phyloP scores from a whole-genome alignment of 345 rosid genomes.

The Lenwebbia sp. region DNA sequence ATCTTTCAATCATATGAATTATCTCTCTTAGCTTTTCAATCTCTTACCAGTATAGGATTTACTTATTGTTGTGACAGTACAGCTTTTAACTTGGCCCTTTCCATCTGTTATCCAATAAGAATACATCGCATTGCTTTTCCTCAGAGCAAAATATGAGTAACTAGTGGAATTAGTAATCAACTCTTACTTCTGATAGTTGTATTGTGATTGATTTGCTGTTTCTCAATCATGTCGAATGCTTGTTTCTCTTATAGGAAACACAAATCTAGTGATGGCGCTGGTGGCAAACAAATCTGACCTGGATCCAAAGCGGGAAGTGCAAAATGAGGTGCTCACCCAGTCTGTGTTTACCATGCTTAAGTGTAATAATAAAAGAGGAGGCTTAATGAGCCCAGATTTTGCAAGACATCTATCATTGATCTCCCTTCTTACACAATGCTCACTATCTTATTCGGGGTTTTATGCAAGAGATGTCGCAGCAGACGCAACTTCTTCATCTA shows the following conservation, averaged over 20 bases:
- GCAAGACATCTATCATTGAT: not conserved
- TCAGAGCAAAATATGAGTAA: not conserved
- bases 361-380: slow-evolving; percentile 29
- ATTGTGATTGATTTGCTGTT: not conserved
- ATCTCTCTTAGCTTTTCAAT: not conserved
- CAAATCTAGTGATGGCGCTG: slow-evolving; percentile 28
- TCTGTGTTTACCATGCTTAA: not conserved
- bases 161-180: not conserved
- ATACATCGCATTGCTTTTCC: not conserved
- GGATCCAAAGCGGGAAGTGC: slow-evolving; percentile 20
- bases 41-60: not conserved
- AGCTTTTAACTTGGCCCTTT: not conserved
- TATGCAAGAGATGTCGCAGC: not conserved
- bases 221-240: not conserved
- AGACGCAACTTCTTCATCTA: not conserved
- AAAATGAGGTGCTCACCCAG: slow-evolving; percentile 10
- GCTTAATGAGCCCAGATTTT: not conserved
- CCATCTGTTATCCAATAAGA: not conserved
- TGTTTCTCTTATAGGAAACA: slow-evolving; percentile 12
- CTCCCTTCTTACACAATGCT: not conserved
- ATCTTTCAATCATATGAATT: not conserved
- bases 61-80: not conserved
- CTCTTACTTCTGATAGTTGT: not conserved
- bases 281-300: slow-evolving; percentile 32
- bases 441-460: not conserved